These are phyloP conservation scores for Diaporthe amygdali DNA, from an alignment of 2,329 filamentous ascomycete genomes.

Conservation along the genomic window DNA sequence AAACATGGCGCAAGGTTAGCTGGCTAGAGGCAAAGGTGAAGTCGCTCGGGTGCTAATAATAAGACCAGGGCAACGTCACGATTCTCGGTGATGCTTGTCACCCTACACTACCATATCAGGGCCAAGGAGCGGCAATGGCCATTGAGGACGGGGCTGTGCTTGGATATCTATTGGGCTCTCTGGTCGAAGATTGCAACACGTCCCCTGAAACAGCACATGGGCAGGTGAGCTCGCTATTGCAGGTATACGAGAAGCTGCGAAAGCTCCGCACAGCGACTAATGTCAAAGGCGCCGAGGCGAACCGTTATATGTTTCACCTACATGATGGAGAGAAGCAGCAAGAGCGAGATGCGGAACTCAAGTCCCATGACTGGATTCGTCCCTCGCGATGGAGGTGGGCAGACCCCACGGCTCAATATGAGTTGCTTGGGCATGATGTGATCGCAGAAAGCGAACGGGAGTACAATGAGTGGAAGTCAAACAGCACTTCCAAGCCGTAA, in stretches of 20 bases:
- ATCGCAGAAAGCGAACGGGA: neutral
- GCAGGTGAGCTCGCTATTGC: neutral
- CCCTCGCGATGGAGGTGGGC: neutral
- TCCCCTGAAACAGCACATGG: neutral
- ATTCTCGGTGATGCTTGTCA: slow-evolving; percentile 55
- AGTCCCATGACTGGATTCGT: neutral
- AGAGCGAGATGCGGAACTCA: neutral
- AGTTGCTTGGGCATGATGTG: neutral
- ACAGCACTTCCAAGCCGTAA: neutral
- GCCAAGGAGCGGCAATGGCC: slow-evolving; percentile 30
- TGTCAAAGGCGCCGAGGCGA: neutral
- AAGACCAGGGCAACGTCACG: slow-evolving; percentile 39
- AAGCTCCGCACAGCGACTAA: neutral
- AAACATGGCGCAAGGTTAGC: slow-evolving; percentile 18
- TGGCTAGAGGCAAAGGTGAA: neutral
- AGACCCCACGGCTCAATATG: neutral
- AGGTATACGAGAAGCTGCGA: neutral
- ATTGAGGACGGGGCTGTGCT: slow-evolving; percentile 34
- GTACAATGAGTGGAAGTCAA: neutral
- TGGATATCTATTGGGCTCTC: slow-evolving; percentile 1
- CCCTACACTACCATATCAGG: slow-evolving; percentile 36
- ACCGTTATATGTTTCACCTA: neutral
- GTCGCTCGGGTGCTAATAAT: neutral
- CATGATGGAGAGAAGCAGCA: slow-evolving; percentile 8
- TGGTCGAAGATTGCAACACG: neutral